These are phyloP conservation scores for Botrytis squamosa DNA, from an alignment of 2,329 filamentous ascomycete species.

Conservation along the genomic window DNA sequence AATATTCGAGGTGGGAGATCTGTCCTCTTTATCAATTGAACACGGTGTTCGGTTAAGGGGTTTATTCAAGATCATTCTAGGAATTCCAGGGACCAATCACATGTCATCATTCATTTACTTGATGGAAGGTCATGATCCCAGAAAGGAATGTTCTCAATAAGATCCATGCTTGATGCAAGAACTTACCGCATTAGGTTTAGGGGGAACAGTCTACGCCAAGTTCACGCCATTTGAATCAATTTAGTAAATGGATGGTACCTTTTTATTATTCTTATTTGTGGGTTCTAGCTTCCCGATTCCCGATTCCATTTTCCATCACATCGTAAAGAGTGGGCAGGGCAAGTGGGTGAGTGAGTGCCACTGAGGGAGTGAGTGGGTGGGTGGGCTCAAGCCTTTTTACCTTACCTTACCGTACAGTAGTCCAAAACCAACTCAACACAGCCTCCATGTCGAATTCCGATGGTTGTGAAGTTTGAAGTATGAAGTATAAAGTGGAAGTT, in stretches of 20 bases:
- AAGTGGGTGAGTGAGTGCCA: no score
- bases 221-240: slow-evolving; percentile 11
- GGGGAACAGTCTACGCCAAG: neutral
- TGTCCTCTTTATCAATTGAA: slow-evolving; percentile 25
- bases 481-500: no score
- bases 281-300: no score
- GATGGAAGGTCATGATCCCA: neutral
- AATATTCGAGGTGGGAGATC: slow-evolving; percentile 19
- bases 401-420: neutral
- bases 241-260: neutral
- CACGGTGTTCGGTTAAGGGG: slow-evolving; percentile 21
- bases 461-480: neutral
- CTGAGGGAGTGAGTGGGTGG: neutral
- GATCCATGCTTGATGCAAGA: neutral
- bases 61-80: neutral
- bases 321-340: neutral
- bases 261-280: no score
- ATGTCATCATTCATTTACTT: neutral
- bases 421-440: neutral
- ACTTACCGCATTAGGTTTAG: neutral
- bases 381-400: neutral
- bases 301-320: neutral
- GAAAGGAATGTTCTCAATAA: slow-evolving; percentile 3
- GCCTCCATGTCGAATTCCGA: neutral
- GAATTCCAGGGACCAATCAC: neutral